These are phyloP conservation scores for Exophiala sp. DNA, from an alignment of 2,329 filamentous ascomycete species.

Conservation along the genomic window DNA sequence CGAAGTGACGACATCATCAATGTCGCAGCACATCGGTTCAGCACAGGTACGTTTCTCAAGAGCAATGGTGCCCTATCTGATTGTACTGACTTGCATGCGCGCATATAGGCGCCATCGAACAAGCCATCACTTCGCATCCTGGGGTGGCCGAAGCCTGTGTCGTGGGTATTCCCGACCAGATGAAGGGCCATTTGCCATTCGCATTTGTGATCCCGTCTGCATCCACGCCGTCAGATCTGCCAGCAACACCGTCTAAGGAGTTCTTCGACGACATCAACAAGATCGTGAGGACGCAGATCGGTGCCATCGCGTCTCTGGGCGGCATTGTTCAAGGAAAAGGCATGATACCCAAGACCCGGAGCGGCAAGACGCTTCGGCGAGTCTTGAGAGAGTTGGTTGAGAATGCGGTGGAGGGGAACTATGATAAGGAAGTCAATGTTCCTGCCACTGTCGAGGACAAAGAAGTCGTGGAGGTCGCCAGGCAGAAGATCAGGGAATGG, in stretches of 20 bases:
- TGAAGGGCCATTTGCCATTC: conserved; percentile 89
- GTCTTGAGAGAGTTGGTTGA: conserved; percentile 79
- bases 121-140: conserved; percentile 78
- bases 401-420: conserved; percentile 68
- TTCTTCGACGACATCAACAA: conserved; percentile 43
- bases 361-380: conserved; percentile 81
- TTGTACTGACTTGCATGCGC: too few species aligned
- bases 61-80: too few species aligned
- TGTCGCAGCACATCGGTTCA: conserved; percentile 87
- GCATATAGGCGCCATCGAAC: conserved; percentile 76
- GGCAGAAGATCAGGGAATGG: conserved; percentile 66
- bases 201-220: conserved; percentile 65
- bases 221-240: conserved; percentile 38
- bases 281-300: conserved; percentile 72
- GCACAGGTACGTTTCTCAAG: conserved; percentile 71
- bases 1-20: conserved; percentile 83
- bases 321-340: conserved; percentile 78
- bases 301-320: conserved; percentile 76
- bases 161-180: conserved; percentile 72
- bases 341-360: conserved; percentile 87
- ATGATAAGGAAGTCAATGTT: conserved; percentile 64
- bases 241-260: conserved; percentile 36
- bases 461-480: conserved; percentile 67
- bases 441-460: conserved; percentile 82
- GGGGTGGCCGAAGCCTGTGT: conserved; percentile 77